Conservation (phyloP, 2,329 filamentous ascomycete species). For the Ophiocordyceps robertsii region DNA sequence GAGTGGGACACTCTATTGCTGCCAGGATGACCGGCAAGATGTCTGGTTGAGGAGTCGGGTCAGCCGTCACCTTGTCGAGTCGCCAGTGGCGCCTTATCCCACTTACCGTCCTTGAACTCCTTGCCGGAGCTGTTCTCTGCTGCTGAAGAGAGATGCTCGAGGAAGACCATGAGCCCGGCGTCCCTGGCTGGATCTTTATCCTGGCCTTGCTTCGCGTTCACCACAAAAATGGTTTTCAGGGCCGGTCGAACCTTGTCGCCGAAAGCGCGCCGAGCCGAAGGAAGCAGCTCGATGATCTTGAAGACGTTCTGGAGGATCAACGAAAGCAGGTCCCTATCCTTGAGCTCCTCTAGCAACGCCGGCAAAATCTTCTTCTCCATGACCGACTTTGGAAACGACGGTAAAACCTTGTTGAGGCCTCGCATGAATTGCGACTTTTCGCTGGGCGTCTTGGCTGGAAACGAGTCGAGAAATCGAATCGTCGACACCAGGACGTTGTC, state of each 20-base stretch:
- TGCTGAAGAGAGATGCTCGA: constrained; percentile 69
- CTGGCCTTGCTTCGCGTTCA: constrained; percentile 38
- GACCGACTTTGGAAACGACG: constrained; percentile 85
- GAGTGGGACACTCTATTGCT: constrained; percentile 78
- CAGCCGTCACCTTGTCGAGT: background rate
- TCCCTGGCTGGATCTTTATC: constrained; percentile 78
- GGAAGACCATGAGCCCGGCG: constrained; percentile 77
- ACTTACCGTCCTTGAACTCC: constrained; percentile 82
- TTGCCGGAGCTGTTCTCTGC: constrained; percentile 75
- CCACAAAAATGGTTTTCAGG: constrained; percentile 70
- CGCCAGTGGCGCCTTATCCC: background rate
- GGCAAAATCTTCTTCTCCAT: constrained; percentile 91
- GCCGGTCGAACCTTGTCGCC: constrained; percentile 75
- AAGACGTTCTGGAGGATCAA: constrained; percentile 86
- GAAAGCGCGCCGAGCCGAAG: constrained; percentile 65
- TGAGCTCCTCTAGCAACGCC: constrained; percentile 80
- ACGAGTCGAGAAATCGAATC: constrained; percentile 81
- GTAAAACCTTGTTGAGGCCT: constrained; percentile 72
- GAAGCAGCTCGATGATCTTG: constrained; percentile 69
- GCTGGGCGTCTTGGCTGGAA: constrained; percentile 80
- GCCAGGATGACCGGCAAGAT: constrained; percentile 76
- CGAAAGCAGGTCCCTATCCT: constrained; percentile 77
- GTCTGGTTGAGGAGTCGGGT: constrained; percentile 35
- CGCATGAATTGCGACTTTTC: constrained; percentile 90
- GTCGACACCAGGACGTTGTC: constrained; percentile 95